Evolutionary conservation across 169 alveolate species (phyloP).

Genomic region (Pseudocohnilembus persalinus): DNA sequence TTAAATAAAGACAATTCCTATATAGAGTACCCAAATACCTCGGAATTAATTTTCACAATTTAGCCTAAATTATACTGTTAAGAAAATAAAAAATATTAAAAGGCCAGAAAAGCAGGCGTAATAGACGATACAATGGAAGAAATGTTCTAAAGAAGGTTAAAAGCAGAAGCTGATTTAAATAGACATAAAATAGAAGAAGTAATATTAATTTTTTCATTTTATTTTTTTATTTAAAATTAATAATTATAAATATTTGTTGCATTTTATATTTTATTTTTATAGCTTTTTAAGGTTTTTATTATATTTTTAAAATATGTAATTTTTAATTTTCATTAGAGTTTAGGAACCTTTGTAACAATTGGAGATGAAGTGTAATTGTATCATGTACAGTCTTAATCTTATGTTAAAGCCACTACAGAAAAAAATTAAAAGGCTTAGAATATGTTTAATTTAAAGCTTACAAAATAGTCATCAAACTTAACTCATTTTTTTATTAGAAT

Average conservation of each 20-base stretch:
- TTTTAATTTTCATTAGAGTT: background rate
- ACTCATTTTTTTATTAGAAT: conserved; percentile 13
- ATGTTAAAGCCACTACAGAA: conserved; percentile 11
- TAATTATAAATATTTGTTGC: conserved; percentile 3
- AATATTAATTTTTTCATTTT: too few species aligned
- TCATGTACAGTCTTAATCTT: conserved; percentile 2
- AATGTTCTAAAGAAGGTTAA: conserved; percentile 16
- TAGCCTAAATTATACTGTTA: conserved; percentile 13
- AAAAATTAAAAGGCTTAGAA: conserved; percentile 8
- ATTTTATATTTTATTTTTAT: background rate
- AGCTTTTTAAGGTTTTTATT: background rate
- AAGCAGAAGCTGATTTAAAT: conserved; percentile 24
- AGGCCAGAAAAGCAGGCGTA: background rate
- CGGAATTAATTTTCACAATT: conserved; percentile 10
- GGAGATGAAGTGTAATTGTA: conserved; percentile 17
- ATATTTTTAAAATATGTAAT: background rate
- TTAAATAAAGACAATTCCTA: background rate
- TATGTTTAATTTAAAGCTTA: conserved; percentile 10
- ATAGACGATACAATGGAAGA: conserved; percentile 1
- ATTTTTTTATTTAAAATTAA: too few species aligned
- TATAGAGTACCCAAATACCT: conserved; percentile 19
- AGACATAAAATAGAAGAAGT: background rate
- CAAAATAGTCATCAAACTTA: background rate
- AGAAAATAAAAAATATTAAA: conserved; percentile 1
- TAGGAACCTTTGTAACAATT: background rate